Evolutionary conservation across 169 alveolate species (phyloP), one percentile per base, ranked within the genome.

Genomic region (Plasmodium billcollinsi): DNA sequence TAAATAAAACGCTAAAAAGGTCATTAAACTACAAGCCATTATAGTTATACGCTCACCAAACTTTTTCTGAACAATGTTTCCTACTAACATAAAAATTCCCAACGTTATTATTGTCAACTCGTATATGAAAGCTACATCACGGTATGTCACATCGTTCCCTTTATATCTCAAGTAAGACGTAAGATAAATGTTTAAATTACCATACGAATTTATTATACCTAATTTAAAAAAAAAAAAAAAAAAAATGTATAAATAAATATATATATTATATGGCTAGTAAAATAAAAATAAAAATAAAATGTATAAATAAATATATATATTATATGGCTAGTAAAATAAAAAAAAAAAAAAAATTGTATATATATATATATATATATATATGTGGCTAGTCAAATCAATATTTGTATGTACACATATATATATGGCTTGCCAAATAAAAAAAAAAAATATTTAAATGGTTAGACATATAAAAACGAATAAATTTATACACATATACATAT

Each of bases 181-280:
- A 3, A 85, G 67, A 56, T 85, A 85, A 5, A 85, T 73, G 29
- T 63, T 85, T 7, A 85, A 65, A 62, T 85, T 85, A 15, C 92
- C 92, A 85, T 73, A 85, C 5, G 92, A 72, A 21, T 85, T 85
- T 39, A 85, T 29, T 39, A 72, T 47, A 21, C 92, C 92, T 78
- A 63, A 29, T n/a, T 12, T 1, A 18, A 29, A 29, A n/a, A 52
- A 52, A 7, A 52, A 54, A 54, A 56, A 20, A 8, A 33, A 50
- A 61, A 29, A 39, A n/a, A 12, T 15, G 2, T 12, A 9, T 54
- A 54, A 4, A 54, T 14, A 50, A 5, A 50, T 50, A 69, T 29
- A 29, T 29, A 67, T 24, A 24, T 43, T 18, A 14, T 49, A 50
- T 33, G 75, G 39, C 39, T 29, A 29, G 39, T 29, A 29, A 1